Conservation (phyloP, 2,329 filamentous ascomycete genomes). For the Fusarium irregulare region DNA sequence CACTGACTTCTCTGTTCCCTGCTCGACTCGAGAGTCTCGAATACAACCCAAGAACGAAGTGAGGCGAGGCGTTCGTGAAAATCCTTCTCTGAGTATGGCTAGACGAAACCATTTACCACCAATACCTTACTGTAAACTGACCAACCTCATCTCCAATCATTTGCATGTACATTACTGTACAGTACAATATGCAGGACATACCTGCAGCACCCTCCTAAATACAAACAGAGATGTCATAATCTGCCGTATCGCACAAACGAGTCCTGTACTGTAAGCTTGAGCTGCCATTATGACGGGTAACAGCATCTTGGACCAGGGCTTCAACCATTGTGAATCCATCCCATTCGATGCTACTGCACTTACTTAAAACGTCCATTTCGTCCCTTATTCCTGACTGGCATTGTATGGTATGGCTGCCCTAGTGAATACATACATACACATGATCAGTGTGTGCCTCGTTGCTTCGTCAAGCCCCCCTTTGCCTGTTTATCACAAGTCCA, state of each 20-base stretch:
- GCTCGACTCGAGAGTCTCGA: conserved; percentile 28
- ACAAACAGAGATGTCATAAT: conserved; percentile 30
- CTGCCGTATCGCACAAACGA: conserved; percentile 25
- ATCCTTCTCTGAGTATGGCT: conserved; percentile 27
- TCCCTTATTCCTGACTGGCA: conserved; percentile 12
- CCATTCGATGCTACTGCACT: background rate
- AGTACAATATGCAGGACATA: conserved; percentile 53
- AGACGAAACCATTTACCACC: conserved; percentile 31
- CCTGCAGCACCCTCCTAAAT: conserved; percentile 46
- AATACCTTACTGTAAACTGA: conserved; percentile 6
- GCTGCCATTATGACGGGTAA: conserved; percentile 32
- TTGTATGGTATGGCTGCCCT: conserved; percentile 7
- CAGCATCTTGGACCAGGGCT: conserved; percentile 25
- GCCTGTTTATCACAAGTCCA: background rate
- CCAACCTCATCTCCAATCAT: conserved; percentile 23
- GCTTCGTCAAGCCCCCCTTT: conserved; percentile 26
- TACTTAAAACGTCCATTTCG: background rate
- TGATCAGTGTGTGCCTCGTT: conserved; percentile 32
- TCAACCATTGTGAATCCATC: conserved; percentile 15
- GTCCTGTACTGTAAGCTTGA: conserved; percentile 9
- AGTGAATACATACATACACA: conserved; percentile 20
- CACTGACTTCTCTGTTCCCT: conserved; percentile 9
- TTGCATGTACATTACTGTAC: conserved; percentile 52
- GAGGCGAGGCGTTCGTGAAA: conserved; percentile 34
- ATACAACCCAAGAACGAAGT: conserved; percentile 20